phyloP scores from a whole-genome alignment of 2,329 filamentous ascomycete species.

The Penicillium sp. region DNA sequence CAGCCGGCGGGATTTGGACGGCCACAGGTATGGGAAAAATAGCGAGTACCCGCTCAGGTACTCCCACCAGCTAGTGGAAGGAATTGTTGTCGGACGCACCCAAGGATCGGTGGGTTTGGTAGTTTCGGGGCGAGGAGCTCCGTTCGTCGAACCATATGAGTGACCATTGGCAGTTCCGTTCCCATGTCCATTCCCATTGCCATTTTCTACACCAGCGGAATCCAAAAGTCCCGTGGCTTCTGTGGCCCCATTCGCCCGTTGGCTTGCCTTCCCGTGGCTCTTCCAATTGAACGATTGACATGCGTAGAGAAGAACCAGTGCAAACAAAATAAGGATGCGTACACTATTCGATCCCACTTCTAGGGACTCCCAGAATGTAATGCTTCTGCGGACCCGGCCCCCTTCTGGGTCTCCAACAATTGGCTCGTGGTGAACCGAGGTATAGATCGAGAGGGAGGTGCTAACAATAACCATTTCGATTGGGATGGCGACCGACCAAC shows the following conservation, averaged over 20 bases:
- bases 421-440: slow-evolving; percentile 64
- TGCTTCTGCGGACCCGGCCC: slow-evolving; percentile 41
- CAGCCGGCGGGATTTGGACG: slow-evolving; percentile 71
- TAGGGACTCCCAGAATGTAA: slow-evolving; percentile 46
- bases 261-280: slow-evolving; percentile 38
- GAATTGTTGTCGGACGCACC: slow-evolving; percentile 82
- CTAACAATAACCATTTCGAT: slow-evolving; percentile 72
- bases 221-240: slow-evolving; percentile 47
- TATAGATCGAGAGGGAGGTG: slow-evolving; percentile 68
- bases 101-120: slow-evolving; percentile 66
- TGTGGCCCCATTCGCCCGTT: slow-evolving; percentile 39
- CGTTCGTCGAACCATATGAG: slow-evolving; percentile 52
- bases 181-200: slow-evolving; percentile 48
- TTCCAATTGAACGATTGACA: slow-evolving; percentile 49
- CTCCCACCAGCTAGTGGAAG: slow-evolving; percentile 91
- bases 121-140: slow-evolving; percentile 40
- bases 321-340: slow-evolving; percentile 66
- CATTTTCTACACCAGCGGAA: slow-evolving; percentile 45
- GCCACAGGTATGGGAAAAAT: slow-evolving; percentile 97
- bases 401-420: slow-evolving; percentile 51
- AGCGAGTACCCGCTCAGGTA: slow-evolving; percentile 89
- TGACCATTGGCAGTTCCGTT: slow-evolving; percentile 49
- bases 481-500: slow-evolving; percentile 72
- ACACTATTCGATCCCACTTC: slow-evolving; percentile 59
- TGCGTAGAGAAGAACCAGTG: slow-evolving; percentile 61